A percentile compares a stretch with the other conserved stretches of the same genome.
phyloP scores from a whole-genome alignment of 1,139 yeast genomes.

The Blastobotrys petasosporus region DNA sequence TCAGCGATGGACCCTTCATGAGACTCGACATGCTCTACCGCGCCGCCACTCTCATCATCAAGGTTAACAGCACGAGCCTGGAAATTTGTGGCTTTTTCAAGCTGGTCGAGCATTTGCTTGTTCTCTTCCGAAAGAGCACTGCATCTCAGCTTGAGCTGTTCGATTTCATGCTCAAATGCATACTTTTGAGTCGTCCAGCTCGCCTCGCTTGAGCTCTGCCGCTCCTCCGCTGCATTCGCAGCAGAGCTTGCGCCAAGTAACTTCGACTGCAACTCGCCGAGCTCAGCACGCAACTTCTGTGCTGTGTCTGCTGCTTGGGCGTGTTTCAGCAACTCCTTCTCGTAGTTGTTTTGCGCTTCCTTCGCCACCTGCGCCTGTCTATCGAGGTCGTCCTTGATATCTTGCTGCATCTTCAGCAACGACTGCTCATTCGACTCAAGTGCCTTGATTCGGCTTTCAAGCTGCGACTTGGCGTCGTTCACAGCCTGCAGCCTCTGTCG shows the following conservation, averaged over 20 bases:
- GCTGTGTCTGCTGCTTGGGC: constrained; percentile 48
- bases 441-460: constrained; percentile 40
- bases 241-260: constrained; percentile 35
- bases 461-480: constrained; percentile 34
- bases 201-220: constrained; percentile 35
- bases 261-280: constrained; percentile 37
- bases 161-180: constrained; percentile 50
- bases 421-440: constrained; percentile 39
- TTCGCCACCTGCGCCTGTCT: constrained; percentile 46
- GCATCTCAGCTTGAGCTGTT: constrained; percentile 41
- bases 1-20: constrained; percentile 9
- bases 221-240: constrained; percentile 32
- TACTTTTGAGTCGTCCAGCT: constrained; percentile 42
- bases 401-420: constrained; percentile 19
- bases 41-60: constrained; percentile 7
- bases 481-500: constrained; percentile 22
- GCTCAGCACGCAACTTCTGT: constrained; percentile 41
- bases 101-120: constrained; percentile 58
- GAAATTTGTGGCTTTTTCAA: constrained; percentile 39
- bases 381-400: constrained; percentile 43
- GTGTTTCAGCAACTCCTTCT: constrained; percentile 51
- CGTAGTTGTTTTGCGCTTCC: constrained; percentile 53
- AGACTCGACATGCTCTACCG: not conserved
- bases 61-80: not conserved
- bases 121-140: constrained; percentile 63